Base-by-base conservation (phyloP, 2,329 filamentous ascomycete genomes). In the Hymenoscyphus fructigenus region DNA sequence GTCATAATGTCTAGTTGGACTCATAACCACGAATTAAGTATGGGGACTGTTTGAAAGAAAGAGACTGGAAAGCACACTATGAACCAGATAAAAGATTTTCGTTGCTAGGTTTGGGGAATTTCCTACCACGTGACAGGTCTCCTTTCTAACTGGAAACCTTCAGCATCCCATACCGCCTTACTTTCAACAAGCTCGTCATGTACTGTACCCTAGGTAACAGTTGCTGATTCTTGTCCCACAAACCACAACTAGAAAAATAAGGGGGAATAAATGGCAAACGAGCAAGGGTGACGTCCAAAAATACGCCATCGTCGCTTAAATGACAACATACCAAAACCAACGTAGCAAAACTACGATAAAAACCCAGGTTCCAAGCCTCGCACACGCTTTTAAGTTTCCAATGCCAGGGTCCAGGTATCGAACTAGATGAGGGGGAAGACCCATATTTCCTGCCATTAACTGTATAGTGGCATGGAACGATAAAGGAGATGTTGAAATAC, bases 401-500 rank as follows among this genome's bases (percentile, higher is more conserved):
- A 26, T 53, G 2, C 47, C 47, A 12, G 20, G 47, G 23, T 53
- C 20, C 23, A 23, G 9, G 23, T 23, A 12, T 1, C 12, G 47
- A 9, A 14, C 1, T 50, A 20, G 7, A 9, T 23, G 20, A 26
- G 20, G 23, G 47, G n/a, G 14, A 23, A 26, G 4, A 23, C 20
- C 20, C 20, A 26, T 26, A 23, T 53, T 53, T 26, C 14, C 36
- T 26, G 20, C 20, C 1, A 23, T 26, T 53, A 53, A 15, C 47
- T 5, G n/a, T 47, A 20, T 9, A 7, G 23, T 26, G 20, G 47
- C 26, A 23, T 53, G 47, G 12, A 15, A 23, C 12, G 47, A 60
- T 57, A 59, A 66, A 44, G 55, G 14, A 59, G 29, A 9, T 61
- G 59, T 26, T 50, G n/a, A 23, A 26, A 53, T 53, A 23, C 47